These are phyloP conservation scores for Oehlia diaphana DNA, from an alignment of 192 early-diverging fungal species.

Conservation along the genomic window DNA sequence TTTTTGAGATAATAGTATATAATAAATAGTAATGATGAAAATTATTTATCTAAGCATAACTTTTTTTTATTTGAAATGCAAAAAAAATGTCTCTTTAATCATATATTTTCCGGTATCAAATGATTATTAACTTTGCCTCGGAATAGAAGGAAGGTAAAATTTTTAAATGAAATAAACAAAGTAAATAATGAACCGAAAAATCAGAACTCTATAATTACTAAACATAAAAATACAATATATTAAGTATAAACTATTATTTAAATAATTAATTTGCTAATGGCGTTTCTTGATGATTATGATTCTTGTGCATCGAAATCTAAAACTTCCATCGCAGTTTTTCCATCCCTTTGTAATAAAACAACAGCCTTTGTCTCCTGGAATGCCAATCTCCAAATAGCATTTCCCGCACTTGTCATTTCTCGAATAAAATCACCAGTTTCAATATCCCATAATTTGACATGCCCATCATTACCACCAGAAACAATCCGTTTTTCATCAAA, in stretches of 20 bases:
- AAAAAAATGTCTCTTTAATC: no score
- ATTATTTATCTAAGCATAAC: no score
- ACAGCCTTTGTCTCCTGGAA: constrained; percentile 59
- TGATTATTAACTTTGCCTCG: not conserved
- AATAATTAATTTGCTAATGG: not conserved
- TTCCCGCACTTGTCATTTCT: constrained; percentile 74
- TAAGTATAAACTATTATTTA: not conserved
- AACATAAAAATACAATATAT: not conserved
- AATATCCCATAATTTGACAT: constrained; percentile 95
- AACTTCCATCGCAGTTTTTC: constrained; percentile 68
- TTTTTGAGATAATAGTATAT: no score
- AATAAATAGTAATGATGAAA: no score
- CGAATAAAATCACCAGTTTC: constrained; percentile 80
- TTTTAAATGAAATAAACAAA: not conserved
- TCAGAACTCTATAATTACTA: not conserved
- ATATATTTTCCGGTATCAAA: not conserved
- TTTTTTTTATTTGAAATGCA: no score
- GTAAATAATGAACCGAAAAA: not conserved
- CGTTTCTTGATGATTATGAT: not conserved
- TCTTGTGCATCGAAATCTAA: constrained; percentile 59
- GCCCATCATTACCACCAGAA: constrained; percentile 87
- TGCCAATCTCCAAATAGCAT: constrained; percentile 80
- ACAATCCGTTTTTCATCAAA: constrained; percentile 90
- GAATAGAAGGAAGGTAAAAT: not conserved
- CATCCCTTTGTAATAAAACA: constrained; percentile 56